Conservation (phyloP, 495 filamentous ascomycete genomes). For the Talaromyces nanjingensis region DNA sequence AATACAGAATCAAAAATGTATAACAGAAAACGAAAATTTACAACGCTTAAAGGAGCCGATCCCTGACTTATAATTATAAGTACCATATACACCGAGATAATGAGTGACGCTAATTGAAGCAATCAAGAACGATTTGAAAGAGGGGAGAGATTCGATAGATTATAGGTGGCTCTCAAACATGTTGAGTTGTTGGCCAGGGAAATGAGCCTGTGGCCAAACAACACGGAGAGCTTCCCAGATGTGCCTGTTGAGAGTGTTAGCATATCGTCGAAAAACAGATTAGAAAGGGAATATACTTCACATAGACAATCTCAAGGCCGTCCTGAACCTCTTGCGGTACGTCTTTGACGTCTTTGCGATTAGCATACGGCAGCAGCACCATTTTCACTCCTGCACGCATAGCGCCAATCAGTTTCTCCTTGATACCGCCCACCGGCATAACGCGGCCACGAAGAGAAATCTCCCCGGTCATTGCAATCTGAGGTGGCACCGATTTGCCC, state of each 20-base stretch:
- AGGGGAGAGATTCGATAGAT: conserved; percentile 11
- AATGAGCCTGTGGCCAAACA: conserved; percentile 79
- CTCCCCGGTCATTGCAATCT: conserved; percentile 96
- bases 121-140: not conserved
- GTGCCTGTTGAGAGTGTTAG: conserved; percentile 46
- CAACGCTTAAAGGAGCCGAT: not conserved
- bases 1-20: not conserved
- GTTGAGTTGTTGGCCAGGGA: conserved; percentile 61
- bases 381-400: conserved; percentile 90
- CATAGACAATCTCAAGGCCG: conserved; percentile 81
- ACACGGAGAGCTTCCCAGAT: conserved; percentile 83
- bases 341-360: conserved; percentile 90
- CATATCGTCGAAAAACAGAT: conserved; percentile 12
- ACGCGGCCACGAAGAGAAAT: conserved; percentile 83
- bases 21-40: not conserved
- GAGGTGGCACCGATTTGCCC: conserved; percentile 81
- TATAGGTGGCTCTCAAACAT: conserved; percentile 58
- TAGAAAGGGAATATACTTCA: conserved; percentile 51
- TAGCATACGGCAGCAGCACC: conserved; percentile 79
- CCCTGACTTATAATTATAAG: not conserved
- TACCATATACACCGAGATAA: not conserved
- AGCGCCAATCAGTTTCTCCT: conserved; percentile 97
- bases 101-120: conserved; percentile 1
- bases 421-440: conserved; percentile 89
- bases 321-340: conserved; percentile 84